A percentile compares a stretch with the other conserved stretches of the same genome.
Conservation (phyloP, 345 rosid species). For the Punica granatum region DNA sequence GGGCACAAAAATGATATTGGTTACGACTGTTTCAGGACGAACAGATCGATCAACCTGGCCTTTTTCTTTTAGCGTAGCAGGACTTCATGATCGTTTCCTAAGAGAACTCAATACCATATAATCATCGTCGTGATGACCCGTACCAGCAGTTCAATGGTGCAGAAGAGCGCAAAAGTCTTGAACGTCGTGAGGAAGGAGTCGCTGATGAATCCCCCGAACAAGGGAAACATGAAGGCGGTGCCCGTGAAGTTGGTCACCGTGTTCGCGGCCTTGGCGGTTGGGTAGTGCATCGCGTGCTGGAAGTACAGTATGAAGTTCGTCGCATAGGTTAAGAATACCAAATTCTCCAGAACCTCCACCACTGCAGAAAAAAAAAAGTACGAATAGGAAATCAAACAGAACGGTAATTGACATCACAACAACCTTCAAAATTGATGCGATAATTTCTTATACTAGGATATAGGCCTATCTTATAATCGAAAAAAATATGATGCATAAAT, state of each 20-base stretch:
- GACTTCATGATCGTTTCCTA: too few relatives aligned
- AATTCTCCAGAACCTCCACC: constrained; percentile 60
- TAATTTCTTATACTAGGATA: too few relatives aligned
- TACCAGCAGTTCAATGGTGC: constrained; percentile 42
- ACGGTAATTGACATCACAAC: background rate
- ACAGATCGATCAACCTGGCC: too few relatives aligned
- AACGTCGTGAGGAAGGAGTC: constrained; percentile 53
- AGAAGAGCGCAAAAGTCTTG: constrained; percentile 32
- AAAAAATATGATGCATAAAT: too few relatives aligned
- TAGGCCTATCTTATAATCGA: too few relatives aligned
- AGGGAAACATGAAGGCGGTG: constrained; percentile 52
- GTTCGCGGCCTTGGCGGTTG: constrained; percentile 44
- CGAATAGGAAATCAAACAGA: too few relatives aligned
- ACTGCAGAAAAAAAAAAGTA: too few relatives aligned
- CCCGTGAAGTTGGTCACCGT: constrained; percentile 63
- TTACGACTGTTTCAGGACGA: too few relatives aligned
- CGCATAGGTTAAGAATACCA: constrained; percentile 47
- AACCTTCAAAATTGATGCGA: background rate
- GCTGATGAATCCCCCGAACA: constrained; percentile 49
- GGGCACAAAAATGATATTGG: too few relatives aligned
- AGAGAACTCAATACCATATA: too few relatives aligned
- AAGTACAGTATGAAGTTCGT: constrained; percentile 46
- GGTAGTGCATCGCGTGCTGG: constrained; percentile 36
- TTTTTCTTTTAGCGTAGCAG: background rate
- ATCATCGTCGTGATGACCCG: background rate